phyloP scores from a whole-genome alignment of 2,329 filamentous ascomycete genomes.

The Verticillium alfalfae region DNA sequence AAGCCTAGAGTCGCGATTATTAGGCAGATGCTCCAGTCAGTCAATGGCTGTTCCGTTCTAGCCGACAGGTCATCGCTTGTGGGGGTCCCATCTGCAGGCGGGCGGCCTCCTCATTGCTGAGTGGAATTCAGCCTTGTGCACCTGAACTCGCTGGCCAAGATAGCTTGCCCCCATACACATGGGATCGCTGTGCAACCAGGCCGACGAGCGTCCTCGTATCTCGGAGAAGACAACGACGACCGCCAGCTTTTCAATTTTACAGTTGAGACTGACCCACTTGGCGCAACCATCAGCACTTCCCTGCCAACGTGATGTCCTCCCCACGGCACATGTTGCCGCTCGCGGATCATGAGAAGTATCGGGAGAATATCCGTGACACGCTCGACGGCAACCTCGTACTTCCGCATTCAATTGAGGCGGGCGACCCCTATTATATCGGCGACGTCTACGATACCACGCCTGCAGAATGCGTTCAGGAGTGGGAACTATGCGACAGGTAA shows the following conservation, averaged over 20 bases:
- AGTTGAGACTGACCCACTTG: not conserved
- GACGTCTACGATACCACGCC: not conserved
- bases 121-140: not conserved
- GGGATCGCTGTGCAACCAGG: not conserved
- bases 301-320: not conserved
- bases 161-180: not conserved
- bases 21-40: not conserved
- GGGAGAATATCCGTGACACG: not conserved
- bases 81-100: not conserved
- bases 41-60: not conserved
- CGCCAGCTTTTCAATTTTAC: not conserved
- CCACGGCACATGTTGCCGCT: not conserved
- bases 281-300: not conserved
- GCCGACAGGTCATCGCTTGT: not conserved
- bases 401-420: not conserved
- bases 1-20: not conserved
- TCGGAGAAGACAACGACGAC: not conserved
- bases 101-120: not conserved
- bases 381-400: not conserved
- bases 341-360: not conserved
- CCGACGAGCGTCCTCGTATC: not conserved
- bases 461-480: not conserved
- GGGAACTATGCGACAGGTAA: not conserved
- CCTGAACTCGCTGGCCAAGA: not conserved
- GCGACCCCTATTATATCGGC: not conserved